These are phyloP conservation scores for Agapanthus africanus DNA, from an alignment of 106 monocot genomes.

Conservation along the genomic window DNA sequence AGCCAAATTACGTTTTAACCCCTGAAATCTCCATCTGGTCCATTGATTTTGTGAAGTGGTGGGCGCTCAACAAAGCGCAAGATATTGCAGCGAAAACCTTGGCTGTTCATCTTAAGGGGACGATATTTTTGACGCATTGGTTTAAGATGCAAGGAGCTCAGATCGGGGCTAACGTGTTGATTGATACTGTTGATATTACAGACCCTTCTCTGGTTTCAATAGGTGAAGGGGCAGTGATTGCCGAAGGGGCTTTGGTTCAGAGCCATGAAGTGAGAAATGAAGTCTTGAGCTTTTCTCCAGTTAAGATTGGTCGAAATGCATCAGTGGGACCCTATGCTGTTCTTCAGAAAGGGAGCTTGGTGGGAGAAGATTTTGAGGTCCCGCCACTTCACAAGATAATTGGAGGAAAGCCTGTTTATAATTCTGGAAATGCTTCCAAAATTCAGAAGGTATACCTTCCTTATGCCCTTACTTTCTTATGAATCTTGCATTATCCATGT, in stretches of 20 bases:
- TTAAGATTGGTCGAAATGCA: conserved; percentile 26
- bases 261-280: conserved; percentile 45
- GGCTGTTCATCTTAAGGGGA: conserved; percentile 40
- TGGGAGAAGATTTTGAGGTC: conserved; percentile 24
- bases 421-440: conserved; percentile 7
- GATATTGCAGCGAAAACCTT: conserved; percentile 33
- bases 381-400: conserved; percentile 26
- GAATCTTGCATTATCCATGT: too few species aligned
- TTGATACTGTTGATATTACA: conserved; percentile 46
- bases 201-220: conserved; percentile 37
- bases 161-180: conserved; percentile 26
- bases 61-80: conserved; percentile 41
- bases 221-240: conserved; percentile 36
- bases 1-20: conserved; percentile 33
- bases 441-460: conserved; percentile 24
- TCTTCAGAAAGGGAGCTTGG: conserved; percentile 36
- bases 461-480: background rate
- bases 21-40: conserved; percentile 43
- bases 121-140: conserved; percentile 37
- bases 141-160: conserved; percentile 37
- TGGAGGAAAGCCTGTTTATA: conserved; percentile 21
- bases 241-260: conserved; percentile 41
- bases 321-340: conserved; percentile 38
- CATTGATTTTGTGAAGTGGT: conserved; percentile 42
- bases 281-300: conserved; percentile 23